Conservation (phyloP, 139 green algal genomes). For the Gonium pectorale region DNA sequence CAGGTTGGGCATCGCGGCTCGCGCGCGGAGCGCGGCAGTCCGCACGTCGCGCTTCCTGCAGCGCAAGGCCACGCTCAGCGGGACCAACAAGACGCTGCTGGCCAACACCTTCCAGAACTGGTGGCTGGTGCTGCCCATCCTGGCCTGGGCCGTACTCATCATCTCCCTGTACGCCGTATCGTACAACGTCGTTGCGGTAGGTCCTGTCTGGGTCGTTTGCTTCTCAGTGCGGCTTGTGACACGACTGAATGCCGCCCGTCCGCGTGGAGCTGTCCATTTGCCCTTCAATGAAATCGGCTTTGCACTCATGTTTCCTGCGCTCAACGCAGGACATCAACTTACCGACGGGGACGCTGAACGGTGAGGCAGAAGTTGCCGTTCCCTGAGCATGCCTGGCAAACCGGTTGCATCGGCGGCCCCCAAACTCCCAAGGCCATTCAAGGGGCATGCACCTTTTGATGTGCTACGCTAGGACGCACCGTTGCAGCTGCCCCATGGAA, state of each 20-base stretch:
- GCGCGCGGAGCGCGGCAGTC: not conserved
- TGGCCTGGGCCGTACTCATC: not conserved
- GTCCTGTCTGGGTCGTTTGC: not conserved
- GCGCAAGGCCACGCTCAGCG: not conserved
- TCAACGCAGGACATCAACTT: not conserved
- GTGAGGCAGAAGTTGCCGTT: not conserved
- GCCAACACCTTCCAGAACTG: not conserved
- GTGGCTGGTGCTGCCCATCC: conserved; percentile 8
- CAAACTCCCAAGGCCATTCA: too few relatives aligned
- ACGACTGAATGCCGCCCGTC: too few relatives aligned
- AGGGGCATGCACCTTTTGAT: too few relatives aligned
- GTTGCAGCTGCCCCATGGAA: too few relatives aligned
- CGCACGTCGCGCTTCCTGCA: not conserved
- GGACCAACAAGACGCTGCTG: not conserved
- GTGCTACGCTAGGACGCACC: too few relatives aligned
- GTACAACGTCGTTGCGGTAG: not conserved
- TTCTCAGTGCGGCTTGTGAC: too few relatives aligned
- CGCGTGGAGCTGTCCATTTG: too few relatives aligned
- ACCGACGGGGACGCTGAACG: not conserved
- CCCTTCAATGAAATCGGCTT: too few relatives aligned
- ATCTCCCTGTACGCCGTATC: not conserved
- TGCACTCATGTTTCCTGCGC: too few relatives aligned
- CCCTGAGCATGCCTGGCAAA: too few relatives aligned
- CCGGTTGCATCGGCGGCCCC: too few relatives aligned
- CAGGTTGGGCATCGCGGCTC: not conserved